These are phyloP conservation scores for Eucalyptus tenuipes DNA, from an alignment of 345 rosid species.

Conservation along the genomic window DNA sequence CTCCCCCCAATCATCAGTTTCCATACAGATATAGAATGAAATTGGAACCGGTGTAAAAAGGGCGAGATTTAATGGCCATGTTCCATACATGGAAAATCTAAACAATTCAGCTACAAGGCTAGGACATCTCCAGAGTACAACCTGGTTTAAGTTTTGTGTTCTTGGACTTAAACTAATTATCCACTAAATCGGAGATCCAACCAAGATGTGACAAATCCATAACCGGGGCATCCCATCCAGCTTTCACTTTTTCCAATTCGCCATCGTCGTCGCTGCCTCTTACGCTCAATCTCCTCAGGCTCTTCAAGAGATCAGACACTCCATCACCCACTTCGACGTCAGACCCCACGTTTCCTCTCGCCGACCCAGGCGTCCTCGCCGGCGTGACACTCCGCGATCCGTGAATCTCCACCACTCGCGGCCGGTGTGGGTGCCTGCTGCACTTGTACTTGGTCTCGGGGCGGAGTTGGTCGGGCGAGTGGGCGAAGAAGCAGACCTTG, in stretches of 20 bases:
- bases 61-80: not conserved
- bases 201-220: not conserved
- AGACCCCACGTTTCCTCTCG: not conserved
- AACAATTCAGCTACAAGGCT: not conserved
- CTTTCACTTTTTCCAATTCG: not conserved
- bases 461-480: not conserved
- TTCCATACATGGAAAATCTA: not conserved
- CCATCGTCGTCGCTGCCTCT: not conserved
- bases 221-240: not conserved
- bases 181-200: not conserved
- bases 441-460: not conserved
- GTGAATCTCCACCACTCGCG: not conserved
- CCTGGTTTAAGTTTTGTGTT: not conserved
- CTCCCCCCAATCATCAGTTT: not conserved
- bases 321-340: not conserved
- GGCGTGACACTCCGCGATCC: not conserved
- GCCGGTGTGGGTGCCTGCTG: not conserved
- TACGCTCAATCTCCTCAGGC: not conserved
- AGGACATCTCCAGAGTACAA: not conserved
- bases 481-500: conserved; percentile 6
- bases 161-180: not conserved
- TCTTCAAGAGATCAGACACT: not conserved
- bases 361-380: not conserved
- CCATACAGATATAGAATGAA: not conserved
- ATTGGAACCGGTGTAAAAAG: not conserved